Base-by-base conservation (phyloP, 2,329 filamentous ascomycete genomes). In the Thermoascus crustaceus region DNA sequence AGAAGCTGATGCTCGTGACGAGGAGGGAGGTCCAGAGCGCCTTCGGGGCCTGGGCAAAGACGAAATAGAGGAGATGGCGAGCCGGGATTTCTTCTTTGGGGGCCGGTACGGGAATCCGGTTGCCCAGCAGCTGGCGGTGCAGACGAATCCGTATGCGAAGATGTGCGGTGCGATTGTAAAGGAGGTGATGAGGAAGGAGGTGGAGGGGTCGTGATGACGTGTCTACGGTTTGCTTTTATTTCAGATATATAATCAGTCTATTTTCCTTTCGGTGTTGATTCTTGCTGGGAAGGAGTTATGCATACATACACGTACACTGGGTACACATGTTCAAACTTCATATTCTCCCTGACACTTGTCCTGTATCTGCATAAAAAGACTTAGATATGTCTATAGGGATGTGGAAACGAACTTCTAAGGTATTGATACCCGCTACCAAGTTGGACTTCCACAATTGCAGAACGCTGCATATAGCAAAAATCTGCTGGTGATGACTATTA, bases 71-170 rank as follows among this genome's bases (percentile, higher is more conserved):
- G 73, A 76, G 46, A 59, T 71, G 48, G 73, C 72, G 3, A 75
- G 70, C 43, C 58, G 58, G 20, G 68, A 75, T 42, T 76, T 78
- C 50, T 68, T 66, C 21, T 53, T 66, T 14, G 75, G 71, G 2
- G 71, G 70, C 1, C 47, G 66, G 26, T 76, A 70, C 53, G 75
- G 75, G 1, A 76, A 76, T 52, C 66, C 71, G 38, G 62, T 73
- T 16, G 74, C 72, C 27, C 65, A 69, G 47, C 68, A 73, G 46
- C 60, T 78, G 59, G 71, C 72, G 9, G 73, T 78, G 10, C 63
- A 70, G 53, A 76, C 73, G 31, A 78, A 78, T 58, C 75, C 75
- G 19, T 76, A 78, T 57, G 73, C 73, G 20, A 77, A 76, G 57
- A 68, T 78, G 60, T 78, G 74, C 54, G 75, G 74, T 4, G 71